These are phyloP conservation scores for Crucibulum laeve DNA, from an alignment of 768 basidiomycete genomes.

Conservation along the genomic window DNA sequence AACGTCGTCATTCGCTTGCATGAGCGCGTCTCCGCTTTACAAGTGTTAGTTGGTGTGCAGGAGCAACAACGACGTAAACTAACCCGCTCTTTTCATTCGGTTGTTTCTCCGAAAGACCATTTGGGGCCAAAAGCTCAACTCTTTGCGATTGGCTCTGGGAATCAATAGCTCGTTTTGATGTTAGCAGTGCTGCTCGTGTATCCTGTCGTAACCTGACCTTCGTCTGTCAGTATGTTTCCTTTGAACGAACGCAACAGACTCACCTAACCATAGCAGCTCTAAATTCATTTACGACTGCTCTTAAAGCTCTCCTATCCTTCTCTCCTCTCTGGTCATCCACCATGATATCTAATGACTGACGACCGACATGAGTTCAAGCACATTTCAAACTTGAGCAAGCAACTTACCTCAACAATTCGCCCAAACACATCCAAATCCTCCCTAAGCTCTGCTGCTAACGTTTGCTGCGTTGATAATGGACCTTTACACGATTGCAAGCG, in stretches of 20 bases:
- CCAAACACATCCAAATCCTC: conserved; percentile 66
- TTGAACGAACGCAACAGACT: conserved; percentile 6
- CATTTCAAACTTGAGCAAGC: conserved; percentile 1
- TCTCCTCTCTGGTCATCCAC: conserved; percentile 70
- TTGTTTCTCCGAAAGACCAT: conserved; percentile 44
- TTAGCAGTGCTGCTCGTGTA: conserved; percentile 61
- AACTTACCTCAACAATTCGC: conserved; percentile 61
- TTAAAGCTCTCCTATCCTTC: conserved; percentile 44
- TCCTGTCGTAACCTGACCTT: conserved; percentile 52
- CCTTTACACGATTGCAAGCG: conserved; percentile 66
- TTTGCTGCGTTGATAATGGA: conserved; percentile 67
- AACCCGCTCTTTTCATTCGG: conserved; percentile 45
- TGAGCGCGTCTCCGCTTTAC: conserved; percentile 74
- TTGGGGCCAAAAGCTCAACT: conserved; percentile 64
- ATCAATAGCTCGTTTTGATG: conserved; percentile 74
- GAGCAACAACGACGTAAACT: background rate
- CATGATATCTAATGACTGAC: conserved; percentile 60
- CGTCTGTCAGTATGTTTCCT: conserved; percentile 1
- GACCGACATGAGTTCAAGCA: conserved; percentile 12
- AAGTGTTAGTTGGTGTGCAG: background rate
- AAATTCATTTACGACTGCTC: conserved; percentile 44
- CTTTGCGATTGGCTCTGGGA: conserved; percentile 50
- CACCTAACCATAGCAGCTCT: conserved; percentile 47
- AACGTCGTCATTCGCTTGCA: conserved; percentile 86
- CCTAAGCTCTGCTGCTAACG: conserved; percentile 67